Evolutionary conservation across 1,284 basidiomycete species (phyloP).

Genomic region (Microbotryum intermedium): DNA sequence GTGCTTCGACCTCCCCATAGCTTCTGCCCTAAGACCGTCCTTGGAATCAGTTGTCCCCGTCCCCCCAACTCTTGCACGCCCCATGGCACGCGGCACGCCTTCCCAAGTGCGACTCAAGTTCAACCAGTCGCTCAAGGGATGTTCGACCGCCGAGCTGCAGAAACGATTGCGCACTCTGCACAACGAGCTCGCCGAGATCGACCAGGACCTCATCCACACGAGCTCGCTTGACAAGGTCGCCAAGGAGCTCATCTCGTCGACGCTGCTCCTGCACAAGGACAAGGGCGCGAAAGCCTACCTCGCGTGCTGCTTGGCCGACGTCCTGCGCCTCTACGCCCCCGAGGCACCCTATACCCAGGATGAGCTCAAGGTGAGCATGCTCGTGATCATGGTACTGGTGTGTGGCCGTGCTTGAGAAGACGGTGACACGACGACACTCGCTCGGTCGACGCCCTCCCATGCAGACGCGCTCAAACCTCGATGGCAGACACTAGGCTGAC

Average conservation of each 20-base stretch:
- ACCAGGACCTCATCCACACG: constrained; percentile 77
- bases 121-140: constrained; percentile 55
- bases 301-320: constrained; percentile 88
- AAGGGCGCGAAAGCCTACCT: constrained; percentile 85
- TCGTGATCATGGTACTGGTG: too few species aligned
- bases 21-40: not conserved
- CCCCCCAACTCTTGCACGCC: not conserved
- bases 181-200: constrained; percentile 68
- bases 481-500: not conserved
- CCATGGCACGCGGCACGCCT: not conserved
- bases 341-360: constrained; percentile 87
- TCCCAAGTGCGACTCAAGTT: constrained; percentile 51
- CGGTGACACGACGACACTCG: not conserved
- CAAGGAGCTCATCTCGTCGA: constrained; percentile 68
- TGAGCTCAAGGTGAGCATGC: constrained; percentile 56
- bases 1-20: too few species aligned
- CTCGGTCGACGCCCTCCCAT: not conserved
- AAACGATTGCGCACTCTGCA: constrained; percentile 77
- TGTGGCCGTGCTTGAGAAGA: too few species aligned
- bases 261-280: constrained; percentile 81
- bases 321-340: constrained; percentile 87
- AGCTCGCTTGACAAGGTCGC: constrained; percentile 59
- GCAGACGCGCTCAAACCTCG: not conserved
- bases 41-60: not conserved
- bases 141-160: constrained; percentile 60